Percentiles rank a stretch among this genome's conserved stretches.
Evolutionary conservation across 179 eudicot species (phyloP).

Genomic region (Drosera spatulata): DNA sequence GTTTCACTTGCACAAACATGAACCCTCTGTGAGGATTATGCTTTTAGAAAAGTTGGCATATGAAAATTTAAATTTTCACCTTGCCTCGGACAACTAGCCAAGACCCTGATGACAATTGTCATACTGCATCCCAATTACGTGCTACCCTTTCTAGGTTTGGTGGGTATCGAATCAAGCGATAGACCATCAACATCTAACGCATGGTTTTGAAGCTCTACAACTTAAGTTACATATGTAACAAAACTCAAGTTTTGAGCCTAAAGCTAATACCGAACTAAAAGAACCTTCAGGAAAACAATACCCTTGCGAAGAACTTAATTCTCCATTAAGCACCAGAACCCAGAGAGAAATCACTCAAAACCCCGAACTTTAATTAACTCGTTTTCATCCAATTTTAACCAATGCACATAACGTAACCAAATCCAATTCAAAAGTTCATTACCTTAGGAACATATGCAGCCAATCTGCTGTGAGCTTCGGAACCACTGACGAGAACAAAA

Average conservation of each 20-base stretch:
- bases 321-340: not conserved
- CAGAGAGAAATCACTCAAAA: not conserved
- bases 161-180: too few species aligned
- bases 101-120: too few species aligned
- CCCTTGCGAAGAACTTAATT: too few species aligned
- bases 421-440: slow-evolving; percentile 1
- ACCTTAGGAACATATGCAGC: slow-evolving; percentile 76
- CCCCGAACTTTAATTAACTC: not conserved
- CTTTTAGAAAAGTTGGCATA: not conserved
- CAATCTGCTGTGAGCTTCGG: slow-evolving; percentile 58
- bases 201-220: too few species aligned
- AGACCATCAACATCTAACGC: too few species aligned
- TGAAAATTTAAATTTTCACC: not conserved
- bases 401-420: not conserved
- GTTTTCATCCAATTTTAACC: not conserved
- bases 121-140: too few species aligned
- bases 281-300: too few species aligned
- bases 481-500: slow-evolving; percentile 56
- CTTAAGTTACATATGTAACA: too few species aligned
- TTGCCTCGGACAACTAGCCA: too few species aligned
- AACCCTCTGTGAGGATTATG: not conserved
- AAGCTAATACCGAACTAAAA: too few species aligned
- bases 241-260: too few species aligned
- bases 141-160: too few species aligned
- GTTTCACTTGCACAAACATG: not conserved